phyloP scores from a whole-genome alignment of 2,329 filamentous ascomycete species.

The Cercospora nicotianae region DNA sequence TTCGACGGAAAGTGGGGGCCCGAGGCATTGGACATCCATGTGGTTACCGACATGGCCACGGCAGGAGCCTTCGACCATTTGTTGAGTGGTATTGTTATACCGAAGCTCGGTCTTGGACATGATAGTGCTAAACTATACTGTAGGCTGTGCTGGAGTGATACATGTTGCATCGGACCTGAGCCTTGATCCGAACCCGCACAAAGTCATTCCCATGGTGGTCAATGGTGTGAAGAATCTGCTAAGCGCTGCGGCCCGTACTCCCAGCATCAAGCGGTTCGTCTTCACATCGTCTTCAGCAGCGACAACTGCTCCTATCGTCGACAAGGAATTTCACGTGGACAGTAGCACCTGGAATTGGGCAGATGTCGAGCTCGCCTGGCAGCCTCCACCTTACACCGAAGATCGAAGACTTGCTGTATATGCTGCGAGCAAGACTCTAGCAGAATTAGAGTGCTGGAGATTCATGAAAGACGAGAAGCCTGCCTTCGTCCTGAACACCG shows the following conservation, averaged over 20 bases:
- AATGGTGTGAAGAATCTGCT: constrained; percentile 3
- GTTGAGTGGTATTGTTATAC: background rate
- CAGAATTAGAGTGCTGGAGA: background rate
- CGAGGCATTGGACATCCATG: background rate
- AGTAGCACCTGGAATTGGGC: background rate
- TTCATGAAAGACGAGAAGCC: constrained; percentile 5
- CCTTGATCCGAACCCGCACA: background rate
- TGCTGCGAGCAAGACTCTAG: background rate
- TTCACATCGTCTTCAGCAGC: constrained; percentile 9
- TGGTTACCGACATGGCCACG: constrained; percentile 1
- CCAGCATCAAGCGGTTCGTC: constrained; percentile 2
- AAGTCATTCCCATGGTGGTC: background rate
- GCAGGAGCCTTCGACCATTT: background rate
- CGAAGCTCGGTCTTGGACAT: background rate
- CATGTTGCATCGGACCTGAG: constrained; percentile 8
- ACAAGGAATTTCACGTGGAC: background rate
- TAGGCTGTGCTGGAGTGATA: background rate
- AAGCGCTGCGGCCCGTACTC: background rate
- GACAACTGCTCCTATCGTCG: background rate
- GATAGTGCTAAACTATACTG: background rate
- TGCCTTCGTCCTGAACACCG: constrained; percentile 1
- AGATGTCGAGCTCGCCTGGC: background rate
- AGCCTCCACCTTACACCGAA: background rate
- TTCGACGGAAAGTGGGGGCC: background rate
- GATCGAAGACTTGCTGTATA: background rate